phyloP scores from a whole-genome alignment of 2,329 filamentous ascomycete genomes.

The Colletotrichum tofieldiae region DNA sequence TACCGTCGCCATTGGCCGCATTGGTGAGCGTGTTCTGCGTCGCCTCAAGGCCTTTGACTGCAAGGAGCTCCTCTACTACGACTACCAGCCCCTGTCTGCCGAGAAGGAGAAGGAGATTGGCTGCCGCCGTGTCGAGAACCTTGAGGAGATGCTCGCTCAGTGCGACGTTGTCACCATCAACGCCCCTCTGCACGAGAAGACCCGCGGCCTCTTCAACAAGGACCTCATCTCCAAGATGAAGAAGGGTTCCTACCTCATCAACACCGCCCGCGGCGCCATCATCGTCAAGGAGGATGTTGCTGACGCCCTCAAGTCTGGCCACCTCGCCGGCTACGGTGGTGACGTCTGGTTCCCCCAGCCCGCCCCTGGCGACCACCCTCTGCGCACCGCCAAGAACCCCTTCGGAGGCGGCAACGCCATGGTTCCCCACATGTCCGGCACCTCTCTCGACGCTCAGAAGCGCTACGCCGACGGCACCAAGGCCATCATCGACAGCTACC shows the following conservation, averaged over 20 bases:
- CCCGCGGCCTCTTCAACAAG: slow-evolving; percentile 97
- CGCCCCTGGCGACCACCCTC: slow-evolving; percentile 91
- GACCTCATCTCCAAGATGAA: slow-evolving; percentile 99
- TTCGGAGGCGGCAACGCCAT: slow-evolving; percentile 98
- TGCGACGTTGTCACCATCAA: slow-evolving; percentile 99
- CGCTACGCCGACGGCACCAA: slow-evolving; percentile 91
- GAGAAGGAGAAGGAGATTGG: slow-evolving; percentile 97
- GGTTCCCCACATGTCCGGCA: slow-evolving; percentile 99
- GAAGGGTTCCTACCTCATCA: slow-evolving; percentile 96
- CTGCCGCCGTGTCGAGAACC: slow-evolving; percentile 86
- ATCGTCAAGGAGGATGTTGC: slow-evolving; percentile 99
- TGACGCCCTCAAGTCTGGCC: slow-evolving; percentile 90
- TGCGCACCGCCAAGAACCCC: slow-evolving; percentile 93
- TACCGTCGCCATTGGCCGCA: slow-evolving; percentile 96
- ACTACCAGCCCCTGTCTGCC: slow-evolving; percentile 93
- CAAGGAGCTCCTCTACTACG: slow-evolving; percentile 99
- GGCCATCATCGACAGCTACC: slow-evolving; percentile 92
- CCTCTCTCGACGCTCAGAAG: slow-evolving; percentile 97
- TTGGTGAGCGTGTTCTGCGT: slow-evolving; percentile 97
- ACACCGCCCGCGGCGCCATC: slow-evolving; percentile 98
- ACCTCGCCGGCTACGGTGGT: slow-evolving; percentile 90
- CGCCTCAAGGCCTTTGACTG: slow-evolving; percentile 98
- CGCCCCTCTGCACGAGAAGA: slow-evolving; percentile 99
- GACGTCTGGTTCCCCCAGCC: slow-evolving; percentile 99
- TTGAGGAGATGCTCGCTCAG: slow-evolving; percentile 95